Evolutionary conservation across 257 asterid genomes (phyloP), one percentile per base, ranked within the genome.

Genomic region (Verbascum thapsus): DNA sequence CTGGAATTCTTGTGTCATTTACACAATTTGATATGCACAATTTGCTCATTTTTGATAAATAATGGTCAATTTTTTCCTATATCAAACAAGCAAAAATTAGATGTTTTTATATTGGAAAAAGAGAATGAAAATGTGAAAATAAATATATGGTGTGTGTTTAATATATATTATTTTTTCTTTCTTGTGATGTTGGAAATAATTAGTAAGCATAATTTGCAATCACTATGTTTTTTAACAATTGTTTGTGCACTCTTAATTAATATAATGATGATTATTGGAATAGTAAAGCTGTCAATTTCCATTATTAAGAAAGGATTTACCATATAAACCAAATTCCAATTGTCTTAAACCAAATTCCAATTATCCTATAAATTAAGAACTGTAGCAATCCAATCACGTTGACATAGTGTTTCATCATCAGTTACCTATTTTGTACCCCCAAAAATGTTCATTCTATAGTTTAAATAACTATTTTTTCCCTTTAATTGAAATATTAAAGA

Each of bases 1-100:
- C 76, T 0, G 97, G 96, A 3, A 49, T 66, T 32, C 75, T 67
- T 3, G 85, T 61, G 20, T 89, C 94, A 1, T 69, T 62, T 19
- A 74, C 77, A 43, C 89, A 81, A 45, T 66, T 78, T 26, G 92
- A 68, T 66, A 80, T 84, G 85, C 94, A 89, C 9, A 67, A 63
- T 66, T 61, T 63, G 75, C 66, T 70, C 75, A 70, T 70, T 63
- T 59, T 8, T 40, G 45, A 30, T 30, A 19, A 1, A 26, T 26
- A 45, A 9, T 32, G 72, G 38, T 22, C 51, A 30, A 65, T 2
- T 10, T 7, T 19, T 20, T 40, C 2, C 2, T 26, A 26, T 26
- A 26, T 26, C 2, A 1, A 26, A 26, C 32, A 26, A 26, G n/a
- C n/a, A n/a, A n/a, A n/a, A n/a, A n/a, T n/a, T n/a, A n/a, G n/a